phyloP scores from a whole-genome alignment of 768 basidiomycete genomes.

The Jaapia argillacea region DNA sequence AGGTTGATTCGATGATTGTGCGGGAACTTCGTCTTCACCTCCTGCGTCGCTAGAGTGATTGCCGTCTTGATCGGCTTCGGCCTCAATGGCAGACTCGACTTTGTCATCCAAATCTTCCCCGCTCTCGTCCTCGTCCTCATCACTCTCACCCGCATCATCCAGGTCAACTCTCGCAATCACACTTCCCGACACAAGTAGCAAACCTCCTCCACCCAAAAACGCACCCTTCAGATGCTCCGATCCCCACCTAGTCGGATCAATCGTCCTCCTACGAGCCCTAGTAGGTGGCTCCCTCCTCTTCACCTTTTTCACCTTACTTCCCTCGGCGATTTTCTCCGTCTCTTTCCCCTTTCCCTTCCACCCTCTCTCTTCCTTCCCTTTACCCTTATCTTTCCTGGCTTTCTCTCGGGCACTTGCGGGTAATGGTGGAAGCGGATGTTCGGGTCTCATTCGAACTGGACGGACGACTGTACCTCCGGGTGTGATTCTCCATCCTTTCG shows the following conservation, averaged over 20 bases:
- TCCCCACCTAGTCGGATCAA: slow-evolving; percentile 67
- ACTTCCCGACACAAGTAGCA: background rate
- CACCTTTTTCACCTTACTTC: slow-evolving; percentile 29
- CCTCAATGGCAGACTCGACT: background rate
- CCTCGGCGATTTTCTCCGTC: slow-evolving; percentile 5
- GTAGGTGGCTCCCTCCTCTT: slow-evolving; percentile 38
- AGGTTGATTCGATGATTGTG: too few relatives aligned
- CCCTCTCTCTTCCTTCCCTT: slow-evolving; percentile 7
- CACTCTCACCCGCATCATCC: background rate
- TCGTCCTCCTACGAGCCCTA: slow-evolving; percentile 51
- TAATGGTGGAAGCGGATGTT: slow-evolving; percentile 38
- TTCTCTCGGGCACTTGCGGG: slow-evolving; percentile 3
- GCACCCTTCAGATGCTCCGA: slow-evolving; percentile 61
- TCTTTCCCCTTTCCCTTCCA: slow-evolving; percentile 11
- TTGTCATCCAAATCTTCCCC: background rate
- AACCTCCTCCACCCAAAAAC: slow-evolving; percentile 39
- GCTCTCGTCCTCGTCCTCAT: slow-evolving; percentile 3
- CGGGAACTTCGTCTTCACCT: too few relatives aligned
- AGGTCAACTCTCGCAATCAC: background rate
- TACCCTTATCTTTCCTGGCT: too few relatives aligned
- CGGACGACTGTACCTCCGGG: slow-evolving; percentile 53
- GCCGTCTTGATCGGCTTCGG: background rate
- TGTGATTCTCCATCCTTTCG: slow-evolving; percentile 50
- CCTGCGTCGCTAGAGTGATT: background rate
- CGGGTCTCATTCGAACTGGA: slow-evolving; percentile 64